Conservation (phyloP, 2,329 filamentous ascomycete species). For the Dactylonectria macrodidyma region DNA sequence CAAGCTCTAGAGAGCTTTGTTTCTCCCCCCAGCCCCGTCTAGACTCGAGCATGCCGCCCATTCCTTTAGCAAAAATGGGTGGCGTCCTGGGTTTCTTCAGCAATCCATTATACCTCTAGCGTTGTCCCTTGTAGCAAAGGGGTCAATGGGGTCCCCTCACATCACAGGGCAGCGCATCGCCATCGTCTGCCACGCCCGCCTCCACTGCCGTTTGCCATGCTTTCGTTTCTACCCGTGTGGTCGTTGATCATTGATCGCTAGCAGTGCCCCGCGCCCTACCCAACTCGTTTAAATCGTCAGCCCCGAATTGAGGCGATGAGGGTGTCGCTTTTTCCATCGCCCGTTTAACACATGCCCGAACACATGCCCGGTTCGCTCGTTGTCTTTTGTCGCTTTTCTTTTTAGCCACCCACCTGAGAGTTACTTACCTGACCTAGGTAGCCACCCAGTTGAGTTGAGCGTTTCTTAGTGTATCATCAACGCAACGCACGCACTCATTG, state of each 20-base stretch:
- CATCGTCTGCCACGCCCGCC: constrained; percentile 35
- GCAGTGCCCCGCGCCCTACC: constrained; percentile 19
- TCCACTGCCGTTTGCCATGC: constrained; percentile 33
- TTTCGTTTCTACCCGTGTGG: constrained; percentile 22
- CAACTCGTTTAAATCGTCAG: constrained; percentile 37
- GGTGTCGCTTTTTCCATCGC: constrained; percentile 29
- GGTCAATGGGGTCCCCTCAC: too few relatives aligned
- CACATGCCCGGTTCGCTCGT: too few relatives aligned
- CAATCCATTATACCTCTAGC: too few relatives aligned
- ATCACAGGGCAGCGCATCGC: constrained; percentile 13
- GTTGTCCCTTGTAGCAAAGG: too few relatives aligned
- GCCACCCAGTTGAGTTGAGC: too few relatives aligned
- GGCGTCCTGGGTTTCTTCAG: too few relatives aligned
- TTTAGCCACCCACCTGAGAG: too few relatives aligned
- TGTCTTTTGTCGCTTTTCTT: too few relatives aligned
- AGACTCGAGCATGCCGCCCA: too few relatives aligned
- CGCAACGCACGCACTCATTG: constrained; percentile 17
- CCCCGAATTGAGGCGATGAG: constrained; percentile 42
- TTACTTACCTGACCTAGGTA: too few relatives aligned
- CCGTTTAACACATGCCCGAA: constrained; percentile 16
- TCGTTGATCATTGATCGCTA: constrained; percentile 9
- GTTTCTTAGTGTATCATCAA: constrained; percentile 4
- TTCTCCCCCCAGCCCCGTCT: constrained; percentile 11
- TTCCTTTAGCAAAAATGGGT: too few relatives aligned
- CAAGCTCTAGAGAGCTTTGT: constrained; percentile 10